Conservation (phyloP, 2,329 filamentous ascomycete genomes). For the Cylindrodendrum hubeiense region DNA sequence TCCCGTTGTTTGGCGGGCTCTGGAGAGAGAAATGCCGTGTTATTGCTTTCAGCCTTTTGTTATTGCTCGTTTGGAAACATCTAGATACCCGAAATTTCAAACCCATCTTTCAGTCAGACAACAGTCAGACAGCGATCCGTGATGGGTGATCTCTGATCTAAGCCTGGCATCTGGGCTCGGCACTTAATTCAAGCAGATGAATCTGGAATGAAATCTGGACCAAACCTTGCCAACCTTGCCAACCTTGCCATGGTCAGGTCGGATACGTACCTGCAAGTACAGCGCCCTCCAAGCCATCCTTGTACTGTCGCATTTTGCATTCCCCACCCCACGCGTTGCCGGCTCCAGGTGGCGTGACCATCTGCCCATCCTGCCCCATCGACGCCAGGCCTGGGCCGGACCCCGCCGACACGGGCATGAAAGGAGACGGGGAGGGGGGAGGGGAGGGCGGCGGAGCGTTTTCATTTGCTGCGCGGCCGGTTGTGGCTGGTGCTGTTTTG, state of each 20-base stretch:
- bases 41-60: neutral
- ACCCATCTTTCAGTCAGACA: neutral
- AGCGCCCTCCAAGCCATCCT: too few species aligned
- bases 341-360: slow-evolving; percentile 40
- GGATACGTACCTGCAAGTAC: neutral
- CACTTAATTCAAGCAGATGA: neutral
- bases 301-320: neutral
- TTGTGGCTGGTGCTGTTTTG: neutral
- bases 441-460: neutral
- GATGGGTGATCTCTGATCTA: neutral
- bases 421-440: neutral
- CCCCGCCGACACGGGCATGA: slow-evolving; percentile 29
- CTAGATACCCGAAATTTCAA: slow-evolving; percentile 27
- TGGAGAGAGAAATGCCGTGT: neutral
- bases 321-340: slow-evolving; percentile 10
- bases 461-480: neutral
- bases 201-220: neutral
- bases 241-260: neutral
- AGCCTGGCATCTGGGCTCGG: neutral
- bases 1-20: neutral
- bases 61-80: slow-evolving; percentile 1
- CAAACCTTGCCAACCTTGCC: neutral
- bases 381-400: slow-evolving; percentile 28
- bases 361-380: slow-evolving; percentile 38
- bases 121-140: neutral